These are phyloP conservation scores for Teunomyces atbi DNA, from an alignment of 805 yeast species.

Conservation along the genomic window DNA sequence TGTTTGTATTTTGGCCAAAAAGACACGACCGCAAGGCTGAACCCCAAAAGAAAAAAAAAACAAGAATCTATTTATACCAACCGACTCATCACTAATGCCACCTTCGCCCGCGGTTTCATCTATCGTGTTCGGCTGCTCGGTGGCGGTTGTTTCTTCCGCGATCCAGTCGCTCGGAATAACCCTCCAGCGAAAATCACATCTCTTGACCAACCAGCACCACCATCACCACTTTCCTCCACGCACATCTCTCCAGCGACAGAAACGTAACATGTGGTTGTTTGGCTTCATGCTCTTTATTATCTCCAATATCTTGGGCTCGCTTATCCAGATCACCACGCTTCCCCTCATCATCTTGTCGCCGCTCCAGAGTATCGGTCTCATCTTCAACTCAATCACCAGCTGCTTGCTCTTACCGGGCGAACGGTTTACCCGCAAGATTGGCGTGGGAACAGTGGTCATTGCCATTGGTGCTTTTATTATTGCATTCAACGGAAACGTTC, in stretches of 20 bases:
- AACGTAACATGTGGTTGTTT: constrained; percentile 65
- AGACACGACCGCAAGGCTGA: not conserved
- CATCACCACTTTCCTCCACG: constrained; percentile 12
- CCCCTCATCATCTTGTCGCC: constrained; percentile 82
- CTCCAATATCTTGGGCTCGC: constrained; percentile 76
- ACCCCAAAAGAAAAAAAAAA: no score
- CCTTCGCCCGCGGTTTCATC: constrained; percentile 12
- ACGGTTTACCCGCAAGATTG: constrained; percentile 55
- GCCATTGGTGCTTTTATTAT: constrained; percentile 73
- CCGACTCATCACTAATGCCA: not conserved
- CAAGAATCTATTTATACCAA: not conserved
- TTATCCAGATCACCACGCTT: constrained; percentile 78
- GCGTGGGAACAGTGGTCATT: constrained; percentile 65
- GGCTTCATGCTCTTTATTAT: constrained; percentile 71
- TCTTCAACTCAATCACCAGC: constrained; percentile 72
- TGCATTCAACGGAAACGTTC: constrained; percentile 70
- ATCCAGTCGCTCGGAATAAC: constrained; percentile 81
- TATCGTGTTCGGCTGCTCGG: constrained; percentile 58
- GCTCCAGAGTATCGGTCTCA: constrained; percentile 82
- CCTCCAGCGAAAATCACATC: constrained; percentile 75
- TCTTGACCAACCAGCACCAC: constrained; percentile 29
- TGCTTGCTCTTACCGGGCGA: constrained; percentile 69
- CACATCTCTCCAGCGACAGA: constrained; percentile 33
- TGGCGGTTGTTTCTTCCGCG: constrained; percentile 73
- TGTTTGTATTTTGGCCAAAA: not conserved